A percentile compares a stretch with the other conserved stretches of the same genome.
Evolutionary conservation across 345 rosid species (phyloP).

Genomic region (Arabis hirsuta): DNA sequence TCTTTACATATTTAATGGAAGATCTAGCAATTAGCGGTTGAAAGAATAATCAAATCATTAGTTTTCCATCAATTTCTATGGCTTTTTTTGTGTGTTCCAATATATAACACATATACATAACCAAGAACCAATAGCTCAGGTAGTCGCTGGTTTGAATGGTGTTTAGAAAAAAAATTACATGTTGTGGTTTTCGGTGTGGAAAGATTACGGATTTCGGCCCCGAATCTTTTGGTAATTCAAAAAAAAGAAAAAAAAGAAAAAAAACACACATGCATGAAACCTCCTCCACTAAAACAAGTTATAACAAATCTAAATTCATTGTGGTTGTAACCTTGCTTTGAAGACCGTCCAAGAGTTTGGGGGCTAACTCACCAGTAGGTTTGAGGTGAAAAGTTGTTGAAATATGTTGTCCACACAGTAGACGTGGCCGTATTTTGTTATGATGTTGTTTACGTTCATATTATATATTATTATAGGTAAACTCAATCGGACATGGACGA

Average conservation of each 20-base stretch:
- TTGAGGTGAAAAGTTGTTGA: slow-evolving; percentile 37
- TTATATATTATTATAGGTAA: too few species aligned
- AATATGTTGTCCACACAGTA: background rate
- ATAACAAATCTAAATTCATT: slow-evolving; percentile 2
- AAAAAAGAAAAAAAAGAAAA: too few species aligned
- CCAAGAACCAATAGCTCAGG: too few species aligned
- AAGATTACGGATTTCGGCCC: too few species aligned
- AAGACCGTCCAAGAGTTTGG: slow-evolving; percentile 18
- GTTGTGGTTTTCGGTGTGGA: too few species aligned
- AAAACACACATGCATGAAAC: background rate
- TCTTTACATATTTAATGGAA: too few species aligned
- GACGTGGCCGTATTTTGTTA: too few species aligned
- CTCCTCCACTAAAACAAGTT: slow-evolving; percentile 12
- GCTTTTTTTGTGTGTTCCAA: background rate
- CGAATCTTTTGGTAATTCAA: too few species aligned
- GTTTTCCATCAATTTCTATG: background rate
- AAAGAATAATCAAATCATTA: background rate
- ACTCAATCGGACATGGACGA: too few species aligned
- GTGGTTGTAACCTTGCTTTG: slow-evolving; percentile 30
- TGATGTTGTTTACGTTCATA: background rate
- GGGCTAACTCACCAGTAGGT: slow-evolving; percentile 30
- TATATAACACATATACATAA: background rate
- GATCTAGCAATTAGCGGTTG: background rate
- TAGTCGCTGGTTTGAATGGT: too few species aligned
- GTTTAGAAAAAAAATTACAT: too few species aligned